Percentiles rank a stretch among this genome's conserved stretches.
These are phyloP conservation scores for Mycosphaerella sp. DNA, from an alignment of 2,329 filamentous ascomycete genomes.

Conservation along the genomic window DNA sequence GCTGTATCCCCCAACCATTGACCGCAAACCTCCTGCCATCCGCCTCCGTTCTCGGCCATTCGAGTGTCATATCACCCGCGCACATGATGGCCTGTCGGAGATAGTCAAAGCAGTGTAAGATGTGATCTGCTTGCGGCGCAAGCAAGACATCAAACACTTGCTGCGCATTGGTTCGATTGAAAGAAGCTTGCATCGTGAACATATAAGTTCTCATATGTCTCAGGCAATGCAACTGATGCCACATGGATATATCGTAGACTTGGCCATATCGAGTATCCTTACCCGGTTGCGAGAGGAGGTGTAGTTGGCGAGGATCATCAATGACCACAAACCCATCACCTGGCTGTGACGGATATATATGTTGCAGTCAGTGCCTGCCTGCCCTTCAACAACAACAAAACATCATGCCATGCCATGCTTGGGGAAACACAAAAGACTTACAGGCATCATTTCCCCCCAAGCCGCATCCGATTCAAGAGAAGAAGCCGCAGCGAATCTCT, in stretches of 20 bases:
- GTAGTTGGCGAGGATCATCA: slow-evolving; percentile 13
- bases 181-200: slow-evolving; percentile 90
- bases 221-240: slow-evolving; percentile 35
- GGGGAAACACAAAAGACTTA: not conserved
- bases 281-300: slow-evolving; percentile 26
- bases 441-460: slow-evolving; percentile 27
- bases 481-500: slow-evolving; percentile 23
- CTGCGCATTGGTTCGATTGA: slow-evolving; percentile 16
- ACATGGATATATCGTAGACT: slow-evolving; percentile 33
- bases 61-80: slow-evolving; percentile 26
- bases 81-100: slow-evolving; percentile 28
- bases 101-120: slow-evolving; percentile 30
- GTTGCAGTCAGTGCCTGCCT: not conserved
- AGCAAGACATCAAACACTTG: slow-evolving; percentile 21
- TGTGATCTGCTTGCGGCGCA: slow-evolving; percentile 24
- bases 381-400: too few species aligned
- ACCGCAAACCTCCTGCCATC: slow-evolving; percentile 31
- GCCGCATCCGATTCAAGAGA: slow-evolving; percentile 25
- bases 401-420: too few species aligned
- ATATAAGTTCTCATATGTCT: slow-evolving; percentile 48
- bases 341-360: slow-evolving; percentile 5
- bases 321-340: slow-evolving; percentile 34
- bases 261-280: slow-evolving; percentile 23
- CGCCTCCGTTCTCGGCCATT: slow-evolving; percentile 29
- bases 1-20: slow-evolving; percentile 31